A percentile compares a stretch with the other conserved stretches of the same genome.
phyloP scores from a whole-genome alignment of 371 early-diverging fungal genomes.

The Apophysomyces sp. region DNA sequence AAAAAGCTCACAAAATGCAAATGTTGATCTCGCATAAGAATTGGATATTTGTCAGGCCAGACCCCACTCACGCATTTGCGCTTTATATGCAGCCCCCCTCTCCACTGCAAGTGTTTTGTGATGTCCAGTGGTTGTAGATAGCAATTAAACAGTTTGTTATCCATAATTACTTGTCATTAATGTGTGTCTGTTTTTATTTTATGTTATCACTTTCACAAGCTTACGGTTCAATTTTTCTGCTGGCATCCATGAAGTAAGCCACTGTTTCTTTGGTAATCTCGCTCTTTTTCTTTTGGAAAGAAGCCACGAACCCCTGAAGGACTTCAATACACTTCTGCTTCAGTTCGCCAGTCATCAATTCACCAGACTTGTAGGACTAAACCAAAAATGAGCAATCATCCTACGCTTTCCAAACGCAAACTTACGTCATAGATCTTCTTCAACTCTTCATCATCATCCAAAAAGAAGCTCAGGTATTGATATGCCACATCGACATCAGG shows the following conservation, averaged over 20 bases:
- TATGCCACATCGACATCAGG: constrained; percentile 97
- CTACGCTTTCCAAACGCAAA: background rate
- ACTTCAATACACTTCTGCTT: constrained; percentile 94
- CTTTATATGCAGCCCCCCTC: too few species aligned
- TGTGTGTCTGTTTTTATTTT: background rate
- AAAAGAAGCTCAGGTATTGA: constrained; percentile 97
- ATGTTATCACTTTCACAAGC: too few species aligned
- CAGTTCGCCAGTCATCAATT: constrained; percentile 89
- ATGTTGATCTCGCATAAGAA: too few species aligned
- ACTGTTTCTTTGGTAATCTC: constrained; percentile 67
- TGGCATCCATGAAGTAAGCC: constrained; percentile 64
- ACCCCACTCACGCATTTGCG: too few species aligned
- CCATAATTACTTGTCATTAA: too few species aligned
- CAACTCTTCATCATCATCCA: constrained; percentile 96
- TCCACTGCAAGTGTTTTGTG: too few species aligned
- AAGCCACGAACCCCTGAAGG: constrained; percentile 81
- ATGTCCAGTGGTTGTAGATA: too few species aligned
- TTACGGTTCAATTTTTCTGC: constrained; percentile 40
- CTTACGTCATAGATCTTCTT: constrained; percentile 62
- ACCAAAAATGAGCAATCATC: background rate
- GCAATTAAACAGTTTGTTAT: too few species aligned
- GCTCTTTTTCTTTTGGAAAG: constrained; percentile 81
- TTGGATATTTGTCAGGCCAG: too few species aligned
- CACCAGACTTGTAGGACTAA: constrained; percentile 84
- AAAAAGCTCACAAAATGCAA: too few species aligned